These are phyloP conservation scores for Pythium sukuiense DNA, from an alignment of 352 stramenopile genomes.

Conservation along the genomic window DNA sequence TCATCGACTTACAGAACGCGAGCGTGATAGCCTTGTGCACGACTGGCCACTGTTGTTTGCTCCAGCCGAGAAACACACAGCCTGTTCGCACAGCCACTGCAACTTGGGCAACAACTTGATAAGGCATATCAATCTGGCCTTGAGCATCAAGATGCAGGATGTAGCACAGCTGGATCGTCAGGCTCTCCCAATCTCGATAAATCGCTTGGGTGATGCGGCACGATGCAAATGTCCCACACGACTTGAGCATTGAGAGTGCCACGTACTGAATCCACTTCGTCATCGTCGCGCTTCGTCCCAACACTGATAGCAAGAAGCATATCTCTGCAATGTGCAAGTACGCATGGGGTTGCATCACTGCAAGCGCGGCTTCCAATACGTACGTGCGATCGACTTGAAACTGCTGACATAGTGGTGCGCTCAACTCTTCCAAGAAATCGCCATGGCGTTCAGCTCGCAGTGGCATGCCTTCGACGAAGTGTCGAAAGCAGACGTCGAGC, in stretches of 20 bases:
- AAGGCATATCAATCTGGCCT: constrained; percentile 50
- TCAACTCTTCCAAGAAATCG: constrained; percentile 74
- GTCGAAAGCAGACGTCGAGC: constrained; percentile 47
- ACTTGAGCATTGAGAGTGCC: constrained; percentile 77
- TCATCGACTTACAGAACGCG: constrained; percentile 44
- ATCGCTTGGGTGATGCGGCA: constrained; percentile 74
- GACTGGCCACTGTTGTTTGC: constrained; percentile 55
- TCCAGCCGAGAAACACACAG: constrained; percentile 76
- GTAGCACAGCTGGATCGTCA: constrained; percentile 83
- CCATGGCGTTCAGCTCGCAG: constrained; percentile 40
- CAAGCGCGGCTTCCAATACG: constrained; percentile 72
- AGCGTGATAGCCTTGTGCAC: constrained; percentile 61
- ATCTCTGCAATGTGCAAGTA: constrained; percentile 83
- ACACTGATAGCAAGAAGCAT: constrained; percentile 72
- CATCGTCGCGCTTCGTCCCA: constrained; percentile 51
- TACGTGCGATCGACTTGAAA: constrained; percentile 82
- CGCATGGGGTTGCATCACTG: constrained; percentile 79
- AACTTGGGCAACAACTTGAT: constrained; percentile 55
- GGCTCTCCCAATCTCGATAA: constrained; percentile 80
- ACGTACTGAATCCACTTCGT: constrained; percentile 85
- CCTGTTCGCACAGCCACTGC: constrained; percentile 70
- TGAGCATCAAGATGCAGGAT: constrained; percentile 68
- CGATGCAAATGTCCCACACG: constrained; percentile 74
- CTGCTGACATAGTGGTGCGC: constrained; percentile 67
- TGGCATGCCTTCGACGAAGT: constrained; percentile 30